Conservation (phyloP, 2,329 filamentous ascomycete species). For the Raffaelea arxii region DNA sequence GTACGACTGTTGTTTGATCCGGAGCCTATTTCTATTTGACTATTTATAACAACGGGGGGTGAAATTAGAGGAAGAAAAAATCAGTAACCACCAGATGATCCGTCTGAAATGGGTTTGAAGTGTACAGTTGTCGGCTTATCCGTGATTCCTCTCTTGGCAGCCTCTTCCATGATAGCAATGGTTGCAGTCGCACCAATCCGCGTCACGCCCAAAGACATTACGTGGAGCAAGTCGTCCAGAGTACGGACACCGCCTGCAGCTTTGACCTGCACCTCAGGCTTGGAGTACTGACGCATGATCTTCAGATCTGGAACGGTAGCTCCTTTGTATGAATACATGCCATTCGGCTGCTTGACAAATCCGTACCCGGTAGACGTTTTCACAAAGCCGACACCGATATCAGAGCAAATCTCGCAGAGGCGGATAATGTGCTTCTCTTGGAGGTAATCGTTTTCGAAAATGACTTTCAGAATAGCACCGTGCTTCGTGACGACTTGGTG, state of each 20-base stretch:
- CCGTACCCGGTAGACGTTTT: slow-evolving; percentile 54
- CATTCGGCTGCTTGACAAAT: slow-evolving; percentile 44
- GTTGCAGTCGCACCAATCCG: slow-evolving; percentile 49
- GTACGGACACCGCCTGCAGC: slow-evolving; percentile 48
- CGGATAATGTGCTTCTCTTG: slow-evolving; percentile 35
- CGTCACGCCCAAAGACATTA: slow-evolving; percentile 43
- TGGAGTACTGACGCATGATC: slow-evolving; percentile 40
- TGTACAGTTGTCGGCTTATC: slow-evolving; percentile 13
- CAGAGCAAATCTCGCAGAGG: slow-evolving; percentile 45
- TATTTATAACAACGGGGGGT: too few species aligned
- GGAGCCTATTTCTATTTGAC: too few species aligned
- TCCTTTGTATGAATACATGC: slow-evolving; percentile 42
- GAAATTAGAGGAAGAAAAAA: too few species aligned
- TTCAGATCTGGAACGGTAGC: slow-evolving; percentile 41
- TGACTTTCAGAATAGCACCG: slow-evolving; percentile 45
- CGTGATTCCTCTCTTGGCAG: slow-evolving; percentile 36
- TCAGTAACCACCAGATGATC: too few species aligned
- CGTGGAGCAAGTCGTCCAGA: slow-evolving; percentile 44
- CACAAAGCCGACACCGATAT: slow-evolving; percentile 42
- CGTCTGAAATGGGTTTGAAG: not conserved
- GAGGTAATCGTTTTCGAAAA: slow-evolving; percentile 53
- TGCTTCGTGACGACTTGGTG: slow-evolving; percentile 34
- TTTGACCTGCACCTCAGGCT: slow-evolving; percentile 41
- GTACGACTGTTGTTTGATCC: too few species aligned
- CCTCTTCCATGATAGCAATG: slow-evolving; percentile 43